Conservation (phyloP, 2,329 filamentous ascomycete genomes). For the Xylariaceae sp. region DNA sequence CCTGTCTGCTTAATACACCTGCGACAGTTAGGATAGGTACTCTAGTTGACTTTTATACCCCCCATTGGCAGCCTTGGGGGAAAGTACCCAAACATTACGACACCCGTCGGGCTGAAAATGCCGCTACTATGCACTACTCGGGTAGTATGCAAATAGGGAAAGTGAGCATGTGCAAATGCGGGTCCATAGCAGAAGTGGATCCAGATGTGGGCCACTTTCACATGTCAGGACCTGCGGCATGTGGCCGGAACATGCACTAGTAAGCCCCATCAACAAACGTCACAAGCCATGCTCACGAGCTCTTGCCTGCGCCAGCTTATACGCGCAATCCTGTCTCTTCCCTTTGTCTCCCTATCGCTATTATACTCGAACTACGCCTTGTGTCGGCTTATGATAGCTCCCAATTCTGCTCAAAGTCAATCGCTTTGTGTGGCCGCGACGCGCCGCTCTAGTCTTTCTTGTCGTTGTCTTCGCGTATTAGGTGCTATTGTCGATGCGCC, state of each 20-base stretch:
- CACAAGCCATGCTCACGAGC: conserved; percentile 8
- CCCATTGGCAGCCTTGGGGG: too few species aligned
- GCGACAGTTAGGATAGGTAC: too few species aligned
- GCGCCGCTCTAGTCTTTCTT: background rate
- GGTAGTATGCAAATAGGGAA: background rate
- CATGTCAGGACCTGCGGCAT: conserved; percentile 22
- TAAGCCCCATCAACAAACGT: conserved; percentile 17
- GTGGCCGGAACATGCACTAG: too few species aligned
- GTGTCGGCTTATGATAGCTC: background rate
- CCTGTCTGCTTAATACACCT: too few species aligned
- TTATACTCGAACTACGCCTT: background rate
- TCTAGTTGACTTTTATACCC: too few species aligned
- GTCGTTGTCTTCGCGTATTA: conserved; percentile 3
- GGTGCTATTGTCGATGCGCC: background rate
- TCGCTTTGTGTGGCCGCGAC: conserved; percentile 6
- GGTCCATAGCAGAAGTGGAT: background rate
- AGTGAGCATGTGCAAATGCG: background rate
- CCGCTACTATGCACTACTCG: background rate
- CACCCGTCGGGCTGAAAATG: background rate
- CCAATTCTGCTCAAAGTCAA: background rate
- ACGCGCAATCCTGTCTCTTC: background rate
- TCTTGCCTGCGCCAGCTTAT: conserved; percentile 1
- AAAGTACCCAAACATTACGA: too few species aligned
- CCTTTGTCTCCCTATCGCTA: background rate
- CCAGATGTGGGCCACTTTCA: conserved; percentile 21